Evolutionary conservation across 495 filamentous ascomycete species (phyloP).

Genomic region (Lasiosphaeriaceae sp.): DNA sequence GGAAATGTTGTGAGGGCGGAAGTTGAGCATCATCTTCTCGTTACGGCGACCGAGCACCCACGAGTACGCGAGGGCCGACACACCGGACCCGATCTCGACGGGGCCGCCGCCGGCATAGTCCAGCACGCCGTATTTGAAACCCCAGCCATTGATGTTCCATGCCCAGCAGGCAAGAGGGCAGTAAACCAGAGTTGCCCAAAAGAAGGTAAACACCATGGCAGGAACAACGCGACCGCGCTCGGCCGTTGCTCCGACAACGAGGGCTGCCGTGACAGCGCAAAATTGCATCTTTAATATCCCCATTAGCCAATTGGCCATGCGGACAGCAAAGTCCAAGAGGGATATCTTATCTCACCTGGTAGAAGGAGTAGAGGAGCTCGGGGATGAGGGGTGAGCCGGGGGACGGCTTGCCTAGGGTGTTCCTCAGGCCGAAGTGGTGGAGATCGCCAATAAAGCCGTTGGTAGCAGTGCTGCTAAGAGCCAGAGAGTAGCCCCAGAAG

Average conservation of each 20-base stretch:
- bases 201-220: slow-evolving; percentile 91
- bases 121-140: slow-evolving; percentile 82
- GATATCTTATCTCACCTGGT: slow-evolving; percentile 53
- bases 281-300: slow-evolving; percentile 75
- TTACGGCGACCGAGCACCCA: slow-evolving; percentile 93
- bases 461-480: slow-evolving; percentile 81
- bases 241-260: slow-evolving; percentile 86
- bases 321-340: background rate
- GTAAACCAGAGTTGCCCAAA: slow-evolving; percentile 97
- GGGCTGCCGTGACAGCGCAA: slow-evolving; percentile 86
- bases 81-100: slow-evolving; percentile 93
- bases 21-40: slow-evolving; percentile 98
- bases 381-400: slow-evolving; percentile 78
- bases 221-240: slow-evolving; percentile 92
- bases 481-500: slow-evolving; percentile 96
- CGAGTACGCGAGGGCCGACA: slow-evolving; percentile 91
- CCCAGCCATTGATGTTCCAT: slow-evolving; percentile 95
- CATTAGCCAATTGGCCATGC: slow-evolving; percentile 7
- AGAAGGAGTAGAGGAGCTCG: slow-evolving; percentile 87
- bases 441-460: slow-evolving; percentile 83
- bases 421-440: slow-evolving; percentile 77
- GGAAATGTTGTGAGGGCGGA: slow-evolving; percentile 96
- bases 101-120: slow-evolving; percentile 97
- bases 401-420: slow-evolving; percentile 74
- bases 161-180: slow-evolving; percentile 94